Base-by-base conservation (phyloP, 2,329 filamentous ascomycete species). In the Arthroderma sp. region DNA sequence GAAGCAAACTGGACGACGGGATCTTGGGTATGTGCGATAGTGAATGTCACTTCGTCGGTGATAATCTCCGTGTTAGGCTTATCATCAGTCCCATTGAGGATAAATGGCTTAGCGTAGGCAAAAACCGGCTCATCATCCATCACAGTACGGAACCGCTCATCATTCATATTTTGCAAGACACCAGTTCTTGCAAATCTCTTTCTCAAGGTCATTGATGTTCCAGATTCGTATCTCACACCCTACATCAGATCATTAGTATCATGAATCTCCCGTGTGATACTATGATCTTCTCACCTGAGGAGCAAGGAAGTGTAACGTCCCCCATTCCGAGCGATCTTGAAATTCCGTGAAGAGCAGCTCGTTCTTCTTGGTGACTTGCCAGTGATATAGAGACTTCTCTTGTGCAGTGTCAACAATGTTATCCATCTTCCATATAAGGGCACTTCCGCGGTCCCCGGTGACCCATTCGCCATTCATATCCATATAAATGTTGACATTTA, bases 121-220 rank as follows among this genome's bases (percentile, higher is more conserved):
- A 93, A 91, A 2, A 91, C 84, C 0, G 88, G 88, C 67, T 91
- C 86, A 31, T 87, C 79, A 54, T 91, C 84, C 76, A 86, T 85
- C 61, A 91, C 86, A 5, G 76, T 73, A 2, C 88, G 81, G 70
- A 84, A 91, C 0, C 74, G 70, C n/a, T 72, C 70, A 64, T 93
- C 87, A 15, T 85, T 78, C 51, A 76, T 69, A 66, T 93, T 87
- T 56, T 79, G 76, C 19, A 94, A 71, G 0, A 76, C 78, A 3
- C 87, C 84, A 11, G 79, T 83, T 58, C 78, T 76, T 0, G 88
- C 81, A 70, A 94, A 95, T 1, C 78, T 76, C 61, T 82, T 81
- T 55, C 88, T 81, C 21, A 93, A 73, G 7, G 77, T 61, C 1
- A 76, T 78, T 5, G 88, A 86, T 19, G 82, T 83, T 31, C 87